Evolutionary conservation across 129 eudicot species (phyloP), one percentile per base, ranked within the genome.

Genomic region (Artemisia argyi): DNA sequence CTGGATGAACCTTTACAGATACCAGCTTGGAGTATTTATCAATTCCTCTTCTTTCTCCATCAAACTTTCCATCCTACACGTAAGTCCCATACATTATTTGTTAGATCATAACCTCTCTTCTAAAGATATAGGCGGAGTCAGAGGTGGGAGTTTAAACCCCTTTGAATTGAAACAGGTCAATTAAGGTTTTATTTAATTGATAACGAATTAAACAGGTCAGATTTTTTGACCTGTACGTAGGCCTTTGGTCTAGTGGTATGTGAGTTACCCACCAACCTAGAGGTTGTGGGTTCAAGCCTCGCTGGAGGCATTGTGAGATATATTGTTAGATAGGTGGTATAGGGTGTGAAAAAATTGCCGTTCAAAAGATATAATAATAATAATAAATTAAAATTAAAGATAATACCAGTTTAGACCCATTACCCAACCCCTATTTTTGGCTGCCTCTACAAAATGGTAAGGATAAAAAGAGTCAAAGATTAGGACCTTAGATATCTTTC

Each of bases 401-500:
- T 16, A 11, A 19, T 58, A 58, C 58, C 51, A 46, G n/a, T 68
- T 13, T 51, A 26, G 73, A 42, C 66, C 56, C 28, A 22, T 71
- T 61, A 57, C 52, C 75, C 32, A 70, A 19, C 65, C 74, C 22
- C 4, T 60, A 56, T 42, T 13, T 46, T 59, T 46, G 61, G 17
- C 77, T 51, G 62, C 39, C 69, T 61, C 51, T 61, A 73, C 19
- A 49, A 49, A 49, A 28, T 16, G 69, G 35, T 26, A 50, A 26
- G 20, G 67, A 46, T 60, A 44, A 53, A 56, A 51, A 5, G 30
- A 30, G 14, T 47, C 53, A 51, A 50, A 44, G 48, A 39, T 74
- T 28, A 46, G 72, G 47, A 92, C 98, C 98, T 92, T 86, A 12
- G 71, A 66, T n/a, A 56, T 76, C 78, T 71, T 79, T 62, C 86